phyloP scores from a whole-genome alignment of 768 basidiomycete species.

The Lactifluus rugatus region DNA sequence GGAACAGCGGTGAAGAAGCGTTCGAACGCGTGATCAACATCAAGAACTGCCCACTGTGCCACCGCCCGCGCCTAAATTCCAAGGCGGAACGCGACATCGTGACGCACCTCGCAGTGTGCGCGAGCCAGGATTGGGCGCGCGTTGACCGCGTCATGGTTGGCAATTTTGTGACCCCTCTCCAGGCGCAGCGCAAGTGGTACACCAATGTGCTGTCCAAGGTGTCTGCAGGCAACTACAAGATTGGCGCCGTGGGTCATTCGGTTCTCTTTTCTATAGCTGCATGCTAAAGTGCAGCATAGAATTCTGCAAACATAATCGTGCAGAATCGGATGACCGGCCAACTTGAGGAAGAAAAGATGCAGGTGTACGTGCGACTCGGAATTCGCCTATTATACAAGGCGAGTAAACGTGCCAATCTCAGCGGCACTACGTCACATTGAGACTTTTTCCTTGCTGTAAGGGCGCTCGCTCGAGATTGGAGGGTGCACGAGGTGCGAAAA shows the following conservation, averaged over 20 bases:
- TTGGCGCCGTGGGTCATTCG: constrained; percentile 66
- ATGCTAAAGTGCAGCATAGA: constrained; percentile 34
- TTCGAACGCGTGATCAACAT: constrained; percentile 91
- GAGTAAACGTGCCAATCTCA: too few species aligned
- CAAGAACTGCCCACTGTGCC: constrained; percentile 89
- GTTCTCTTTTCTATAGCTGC: background rate
- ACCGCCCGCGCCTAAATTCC: constrained; percentile 71
- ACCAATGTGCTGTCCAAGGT: constrained; percentile 84
- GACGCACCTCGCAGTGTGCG: constrained; percentile 95
- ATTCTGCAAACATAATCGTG: constrained; percentile 96
- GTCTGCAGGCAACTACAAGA: constrained; percentile 74
- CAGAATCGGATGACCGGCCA: constrained; percentile 89
- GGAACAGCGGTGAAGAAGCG: constrained; percentile 29
- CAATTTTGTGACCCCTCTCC: constrained; percentile 88
- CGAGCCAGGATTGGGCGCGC: constrained; percentile 84
- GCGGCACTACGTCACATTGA: constrained; percentile 32
- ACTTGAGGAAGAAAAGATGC: constrained; percentile 97
- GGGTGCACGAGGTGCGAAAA: constrained; percentile 60
- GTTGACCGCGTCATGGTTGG: constrained; percentile 86
- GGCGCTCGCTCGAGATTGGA: constrained; percentile 52
- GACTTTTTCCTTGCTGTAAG: too few species aligned
- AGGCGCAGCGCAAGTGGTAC: constrained; percentile 97
- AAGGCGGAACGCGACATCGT: constrained; percentile 93
- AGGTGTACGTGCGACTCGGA: constrained; percentile 56
- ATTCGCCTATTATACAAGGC: too few species aligned